Evolutionary conservation across 1,284 basidiomycete genomes (phyloP).

Genomic region (Malassezia globosa): DNA sequence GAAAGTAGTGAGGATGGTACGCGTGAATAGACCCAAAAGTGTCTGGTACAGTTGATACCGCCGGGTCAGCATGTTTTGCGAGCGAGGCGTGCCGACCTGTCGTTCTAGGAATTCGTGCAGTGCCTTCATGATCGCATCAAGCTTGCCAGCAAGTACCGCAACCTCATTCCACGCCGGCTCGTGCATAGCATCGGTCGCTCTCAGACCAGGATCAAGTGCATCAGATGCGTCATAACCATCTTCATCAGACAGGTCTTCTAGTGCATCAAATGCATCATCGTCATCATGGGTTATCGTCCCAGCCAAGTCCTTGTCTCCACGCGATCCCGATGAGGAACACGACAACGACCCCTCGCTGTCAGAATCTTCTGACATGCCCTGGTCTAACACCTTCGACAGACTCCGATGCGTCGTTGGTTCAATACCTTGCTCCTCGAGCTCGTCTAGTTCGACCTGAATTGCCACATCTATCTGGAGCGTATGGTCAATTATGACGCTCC

Average conservation of each 20-base stretch:
- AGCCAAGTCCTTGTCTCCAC: slow-evolving; percentile 24
- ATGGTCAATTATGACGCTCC: slow-evolving; percentile 74
- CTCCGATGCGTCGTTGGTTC: slow-evolving; percentile 23
- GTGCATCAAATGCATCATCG: slow-evolving; percentile 20
- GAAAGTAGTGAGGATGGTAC: slow-evolving; percentile 83
- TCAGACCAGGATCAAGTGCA: slow-evolving; percentile 43
- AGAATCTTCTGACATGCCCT: slow-evolving; percentile 55
- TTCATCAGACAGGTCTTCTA: slow-evolving; percentile 53
- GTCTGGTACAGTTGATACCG: slow-evolving; percentile 57
- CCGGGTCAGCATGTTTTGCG: slow-evolving; percentile 14
- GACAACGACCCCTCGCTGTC: slow-evolving; percentile 42
- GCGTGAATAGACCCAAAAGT: slow-evolving; percentile 82
- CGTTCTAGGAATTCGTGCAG: slow-evolving; percentile 70
- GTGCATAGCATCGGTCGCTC: slow-evolving; percentile 16
- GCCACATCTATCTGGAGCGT: slow-evolving; percentile 94
- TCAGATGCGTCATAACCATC: slow-evolving; percentile 53
- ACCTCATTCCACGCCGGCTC: slow-evolving; percentile 49
- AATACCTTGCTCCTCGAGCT: slow-evolving; percentile 56
- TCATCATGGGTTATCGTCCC: no score
- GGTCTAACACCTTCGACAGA: slow-evolving; percentile 33
- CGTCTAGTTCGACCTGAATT: slow-evolving; percentile 88
- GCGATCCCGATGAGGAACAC: slow-evolving; percentile 56
- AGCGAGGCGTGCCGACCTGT: slow-evolving; percentile 22
- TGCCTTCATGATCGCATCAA: slow-evolving; percentile 75
- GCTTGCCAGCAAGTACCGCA: slow-evolving; percentile 73